Evolutionary conservation across 148 eudicot genomes (phyloP).

Genomic region (Diospyros kaki): DNA sequence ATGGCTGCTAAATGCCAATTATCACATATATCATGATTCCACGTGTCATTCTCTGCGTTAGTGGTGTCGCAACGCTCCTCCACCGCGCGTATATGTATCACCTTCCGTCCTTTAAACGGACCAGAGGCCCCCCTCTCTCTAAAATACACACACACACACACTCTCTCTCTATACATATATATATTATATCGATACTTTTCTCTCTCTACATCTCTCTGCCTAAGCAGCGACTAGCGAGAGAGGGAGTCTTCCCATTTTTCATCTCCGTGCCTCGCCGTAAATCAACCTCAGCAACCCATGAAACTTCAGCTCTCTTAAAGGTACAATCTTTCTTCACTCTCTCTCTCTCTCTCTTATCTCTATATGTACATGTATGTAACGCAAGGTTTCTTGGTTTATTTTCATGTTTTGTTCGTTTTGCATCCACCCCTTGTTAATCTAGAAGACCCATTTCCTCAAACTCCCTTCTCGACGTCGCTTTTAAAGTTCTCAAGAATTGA

Average conservation of each 20-base stretch:
- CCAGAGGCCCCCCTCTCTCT: slow-evolving; percentile 5
- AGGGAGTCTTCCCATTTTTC: slow-evolving; percentile 15
- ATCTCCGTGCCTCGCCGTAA: not conserved
- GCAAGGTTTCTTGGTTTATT: not conserved
- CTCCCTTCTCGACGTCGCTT: slow-evolving; percentile 17
- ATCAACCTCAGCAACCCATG: slow-evolving; percentile 11
- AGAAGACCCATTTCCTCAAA: slow-evolving; percentile 21
- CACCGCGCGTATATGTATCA: slow-evolving; percentile 1
- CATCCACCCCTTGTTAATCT: slow-evolving; percentile 19
- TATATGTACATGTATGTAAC: not conserved
- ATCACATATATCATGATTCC: not conserved
- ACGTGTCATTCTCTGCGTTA: not conserved
- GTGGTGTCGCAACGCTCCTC: slow-evolving; percentile 3
- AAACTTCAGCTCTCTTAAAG: not conserved
- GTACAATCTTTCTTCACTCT: not conserved
- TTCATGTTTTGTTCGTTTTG: slow-evolving; percentile 19
- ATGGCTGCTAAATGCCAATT: too few species aligned
- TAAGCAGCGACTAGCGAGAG: slow-evolving; percentile 20
- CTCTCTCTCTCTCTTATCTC: not conserved
- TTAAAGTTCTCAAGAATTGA: not conserved
- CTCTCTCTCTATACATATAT: slow-evolving; percentile 1
- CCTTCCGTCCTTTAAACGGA: not conserved
- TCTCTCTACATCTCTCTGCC: not conserved
- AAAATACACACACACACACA: not conserved
- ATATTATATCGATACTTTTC: not conserved